Evolutionary conservation across 1,284 basidiomycete genomes (phyloP), one percentile per base, ranked within the genome.

Genomic region (Cutaneotrichosporon spelunceum): DNA sequence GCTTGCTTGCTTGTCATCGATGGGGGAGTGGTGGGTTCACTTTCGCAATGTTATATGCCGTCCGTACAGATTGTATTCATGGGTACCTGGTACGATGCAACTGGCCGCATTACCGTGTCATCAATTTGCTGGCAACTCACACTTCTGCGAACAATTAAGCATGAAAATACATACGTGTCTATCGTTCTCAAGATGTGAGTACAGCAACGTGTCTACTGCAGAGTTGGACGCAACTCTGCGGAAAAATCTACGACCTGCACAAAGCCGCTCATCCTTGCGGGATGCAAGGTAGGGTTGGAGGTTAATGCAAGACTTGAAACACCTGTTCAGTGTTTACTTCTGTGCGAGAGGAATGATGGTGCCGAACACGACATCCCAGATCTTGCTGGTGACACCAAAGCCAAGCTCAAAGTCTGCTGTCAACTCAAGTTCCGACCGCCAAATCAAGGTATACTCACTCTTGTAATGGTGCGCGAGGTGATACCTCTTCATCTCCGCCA

Each of bases 381-480:
- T 82, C 81, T 95, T 95, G 80, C 87, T 88, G 82, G 81, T 98
- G 23, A 99, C 95, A 53, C 95, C 95, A 73, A 95, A 99, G n/a
- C 93, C 95, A 53, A 97, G 87, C 76, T 98, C 93, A 75, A 92
- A 96, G 83, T 97, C 81, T 78, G 69, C 10, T n/a, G 23, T 36
- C 60, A 69, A 65, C 55, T 26, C 55, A 27, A 19, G 16, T 7
- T 45, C 23, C 23, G 8, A 21, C 45, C 8, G 19, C 19, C 14
- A 2, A n/a, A 6, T 19, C 24, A 55, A 36, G 48, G 34, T 56
- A 54, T 33, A 75, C 76, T 72, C 59, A 78, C 77, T 93, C 81
- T 95, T 94, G 83, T 94, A 97, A 79, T 98, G 95, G 75, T 98
- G 94, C 21, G 93, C 93, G 67, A 99, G 86, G 74, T 99, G 95